Base-by-base conservation (phyloP, 2,329 filamentous ascomycete species). In the Phaeosphaeriaceae sp. region DNA sequence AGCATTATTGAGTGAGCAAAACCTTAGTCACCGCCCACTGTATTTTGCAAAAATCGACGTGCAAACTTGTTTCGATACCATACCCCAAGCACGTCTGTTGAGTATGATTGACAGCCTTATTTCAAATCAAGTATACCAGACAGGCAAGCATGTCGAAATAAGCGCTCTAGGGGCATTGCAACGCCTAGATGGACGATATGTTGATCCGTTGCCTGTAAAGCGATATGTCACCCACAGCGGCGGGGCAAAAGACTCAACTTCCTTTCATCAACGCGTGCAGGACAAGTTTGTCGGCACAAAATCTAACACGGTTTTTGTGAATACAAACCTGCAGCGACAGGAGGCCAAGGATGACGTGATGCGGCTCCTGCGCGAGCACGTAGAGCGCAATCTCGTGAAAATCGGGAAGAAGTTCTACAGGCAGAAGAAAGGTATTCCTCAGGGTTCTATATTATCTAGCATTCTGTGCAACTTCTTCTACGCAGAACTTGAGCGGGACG, bases 391-490 rank as follows among this genome's bases (percentile, higher is more conserved):
- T 66, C 79, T 97, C 20, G 85, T 99, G 65, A 91, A 89, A 66
- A 87, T 97, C 32, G 92, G 92, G 39, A 93, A 92, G 75, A 90
- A 87, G 60, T 92, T 87, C 70, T 97, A 94, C 70, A 84, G 90
- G 18, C 94, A 99, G 70, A 93, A 87, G 70, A 78, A 82, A 17
- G 94, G 94, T 12, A 97, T 99, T 32, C 92, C 94, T 0, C 94
- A 99, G 71, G 94, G 94, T 6, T 97, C 92, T 0, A 83, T 97
- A 1, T 71, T 99, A 4, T 97, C 92, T 0, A 89, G 88, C 35
- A 79, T 92, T 33, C 79, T 99, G 4, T 97, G 94, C 79, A 97
- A 92, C 74, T 93, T 96, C 74, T 97, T 97, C 72, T 99, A 99
- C 68, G 92, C 90, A 5, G 86, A 94, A 54, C 82, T 97, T 1